phyloP scores from a whole-genome alignment of 2,329 filamentous ascomycete genomes.

The Ophiostoma piceae region DNA sequence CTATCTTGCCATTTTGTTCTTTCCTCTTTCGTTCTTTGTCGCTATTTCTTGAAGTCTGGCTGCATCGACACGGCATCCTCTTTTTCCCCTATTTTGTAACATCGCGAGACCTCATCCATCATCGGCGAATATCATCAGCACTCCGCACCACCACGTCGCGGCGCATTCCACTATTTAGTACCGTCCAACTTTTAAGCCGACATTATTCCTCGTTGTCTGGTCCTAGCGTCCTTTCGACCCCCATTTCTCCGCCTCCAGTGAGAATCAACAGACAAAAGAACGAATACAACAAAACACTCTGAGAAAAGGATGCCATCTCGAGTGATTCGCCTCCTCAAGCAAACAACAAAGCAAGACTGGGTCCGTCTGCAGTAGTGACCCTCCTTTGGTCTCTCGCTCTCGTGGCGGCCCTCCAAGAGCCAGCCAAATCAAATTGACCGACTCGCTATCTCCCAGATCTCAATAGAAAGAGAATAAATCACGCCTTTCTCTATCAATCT shows the following conservation, averaged over 20 bases:
- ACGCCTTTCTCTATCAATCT: background rate
- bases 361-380: background rate
- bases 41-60: background rate
- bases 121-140: background rate
- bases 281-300: background rate
- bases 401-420: background rate
- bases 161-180: background rate
- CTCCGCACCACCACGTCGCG: background rate
- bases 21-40: background rate
- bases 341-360: slow-evolving; percentile 12
- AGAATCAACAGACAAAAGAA: background rate
- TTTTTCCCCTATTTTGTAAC: background rate
- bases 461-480: background rate
- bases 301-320: background rate
- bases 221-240: background rate
- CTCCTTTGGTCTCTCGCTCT: background rate
- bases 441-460: background rate
- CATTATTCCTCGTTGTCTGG: background rate
- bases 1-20: background rate
- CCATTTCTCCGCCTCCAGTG: background rate
- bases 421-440: background rate
- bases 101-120: slow-evolving; percentile 5
- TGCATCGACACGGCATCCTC: background rate
- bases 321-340: slow-evolving; percentile 9
- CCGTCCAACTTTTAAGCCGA: background rate